Conservation (phyloP, 2,329 filamentous ascomycete genomes). For the Microdochium paspali region DNA sequence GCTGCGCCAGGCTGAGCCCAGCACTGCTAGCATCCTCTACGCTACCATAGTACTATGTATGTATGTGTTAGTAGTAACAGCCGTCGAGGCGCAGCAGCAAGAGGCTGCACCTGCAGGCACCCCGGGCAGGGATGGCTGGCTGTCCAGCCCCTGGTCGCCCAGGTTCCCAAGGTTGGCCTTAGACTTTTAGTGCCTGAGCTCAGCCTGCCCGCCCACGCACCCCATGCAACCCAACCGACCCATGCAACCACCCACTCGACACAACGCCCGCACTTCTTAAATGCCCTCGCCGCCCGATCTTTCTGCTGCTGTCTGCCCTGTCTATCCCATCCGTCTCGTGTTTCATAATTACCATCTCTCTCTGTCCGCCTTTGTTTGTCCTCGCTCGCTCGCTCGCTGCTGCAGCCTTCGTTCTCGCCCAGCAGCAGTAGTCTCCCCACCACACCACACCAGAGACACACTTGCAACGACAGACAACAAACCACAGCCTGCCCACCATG, state of each 20-base stretch:
- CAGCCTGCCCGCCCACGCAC: background rate
- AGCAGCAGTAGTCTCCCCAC: background rate
- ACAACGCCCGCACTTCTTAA: background rate
- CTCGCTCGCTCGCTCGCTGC: background rate
- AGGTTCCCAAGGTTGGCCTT: background rate
- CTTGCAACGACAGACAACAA: background rate
- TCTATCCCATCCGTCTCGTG: background rate
- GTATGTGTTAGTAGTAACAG: background rate
- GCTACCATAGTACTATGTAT: background rate
- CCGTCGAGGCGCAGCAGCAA: background rate
- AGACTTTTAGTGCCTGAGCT: background rate
- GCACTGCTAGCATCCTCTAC: background rate
- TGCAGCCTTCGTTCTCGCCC: background rate
- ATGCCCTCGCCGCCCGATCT: background rate
- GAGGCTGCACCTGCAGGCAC: too few relatives aligned
- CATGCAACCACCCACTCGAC: background rate
- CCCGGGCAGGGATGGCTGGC: background rate
- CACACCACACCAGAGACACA: background rate
- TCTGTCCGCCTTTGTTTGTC: background rate
- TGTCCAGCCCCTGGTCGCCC: background rate
- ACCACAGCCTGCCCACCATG: constrained; percentile 23
- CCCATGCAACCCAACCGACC: background rate
- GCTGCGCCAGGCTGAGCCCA: background rate
- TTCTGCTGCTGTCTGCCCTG: background rate
- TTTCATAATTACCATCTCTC: background rate